A percentile compares a stretch with the other conserved stretches of the same genome.
These are phyloP conservation scores for Nannochloropsis gaditana DNA, from an alignment of 108 stramenopile species.

Conservation along the genomic window DNA sequence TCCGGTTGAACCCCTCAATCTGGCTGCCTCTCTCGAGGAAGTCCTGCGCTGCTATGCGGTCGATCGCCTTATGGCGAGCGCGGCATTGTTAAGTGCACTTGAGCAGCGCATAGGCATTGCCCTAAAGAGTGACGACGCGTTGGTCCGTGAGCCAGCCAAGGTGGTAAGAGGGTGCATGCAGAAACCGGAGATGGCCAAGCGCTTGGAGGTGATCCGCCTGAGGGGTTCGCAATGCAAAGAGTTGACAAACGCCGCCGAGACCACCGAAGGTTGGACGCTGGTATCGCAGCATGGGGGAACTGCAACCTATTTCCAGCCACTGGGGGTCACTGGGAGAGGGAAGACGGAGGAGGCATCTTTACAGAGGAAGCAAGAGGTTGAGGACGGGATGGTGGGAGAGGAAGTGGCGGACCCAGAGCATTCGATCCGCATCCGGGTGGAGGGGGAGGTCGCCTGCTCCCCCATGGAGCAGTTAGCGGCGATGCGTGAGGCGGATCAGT, in stretches of 20 bases:
- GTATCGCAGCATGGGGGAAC: slow-evolving; percentile 17
- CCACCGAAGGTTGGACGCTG: background rate
- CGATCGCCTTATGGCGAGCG: background rate
- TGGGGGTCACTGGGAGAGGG: background rate
- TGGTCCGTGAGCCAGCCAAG: background rate
- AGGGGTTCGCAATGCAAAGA: background rate
- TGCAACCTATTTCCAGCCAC: background rate
- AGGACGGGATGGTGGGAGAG: background rate
- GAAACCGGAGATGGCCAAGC: background rate
- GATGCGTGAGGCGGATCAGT: background rate
- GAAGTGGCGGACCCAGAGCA: background rate
- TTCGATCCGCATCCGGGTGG: background rate
- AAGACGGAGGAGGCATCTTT: background rate
- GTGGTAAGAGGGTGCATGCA: background rate
- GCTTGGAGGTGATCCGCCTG: slow-evolving; percentile 1
- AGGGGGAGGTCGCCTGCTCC: background rate
- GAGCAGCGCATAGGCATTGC: background rate
- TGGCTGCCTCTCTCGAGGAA: background rate
- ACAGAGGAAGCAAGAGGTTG: background rate
- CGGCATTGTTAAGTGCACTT: background rate
- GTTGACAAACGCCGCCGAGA: background rate
- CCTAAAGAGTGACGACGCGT: background rate
- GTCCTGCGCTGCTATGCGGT: slow-evolving; percentile 3
- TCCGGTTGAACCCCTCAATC: background rate
- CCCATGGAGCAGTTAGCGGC: slow-evolving; percentile 16